phyloP scores from a whole-genome alignment of 805 yeast genomes.

The Kuraishia ogatae region DNA sequence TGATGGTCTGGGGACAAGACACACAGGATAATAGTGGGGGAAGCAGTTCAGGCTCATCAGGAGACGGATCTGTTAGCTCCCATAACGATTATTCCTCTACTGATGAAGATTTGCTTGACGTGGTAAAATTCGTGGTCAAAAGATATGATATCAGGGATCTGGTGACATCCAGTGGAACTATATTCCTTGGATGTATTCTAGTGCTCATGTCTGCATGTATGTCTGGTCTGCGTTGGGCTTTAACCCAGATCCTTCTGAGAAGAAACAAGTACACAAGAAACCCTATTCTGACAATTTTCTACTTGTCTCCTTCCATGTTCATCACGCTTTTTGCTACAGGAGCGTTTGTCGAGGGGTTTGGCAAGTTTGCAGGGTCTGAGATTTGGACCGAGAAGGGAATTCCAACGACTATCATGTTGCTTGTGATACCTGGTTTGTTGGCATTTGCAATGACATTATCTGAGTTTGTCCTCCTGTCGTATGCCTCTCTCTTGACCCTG shows the following conservation, averaged over 20 bases:
- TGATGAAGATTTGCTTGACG: conserved; percentile 6
- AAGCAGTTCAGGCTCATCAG: not conserved
- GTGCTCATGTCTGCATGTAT: conserved; percentile 74
- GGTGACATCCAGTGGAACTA: conserved; percentile 1
- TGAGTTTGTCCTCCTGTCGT: conserved; percentile 76
- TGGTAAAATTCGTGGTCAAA: conserved; percentile 5
- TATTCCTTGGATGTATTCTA: conserved; percentile 53
- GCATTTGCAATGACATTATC: conserved; percentile 87
- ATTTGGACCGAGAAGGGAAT: conserved; percentile 63
- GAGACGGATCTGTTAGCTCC: conserved; percentile 5
- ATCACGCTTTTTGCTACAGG: conserved; percentile 55
- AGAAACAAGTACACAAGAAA: conserved; percentile 51
- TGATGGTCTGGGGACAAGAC: conserved; percentile 68
- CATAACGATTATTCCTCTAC: conserved; percentile 5
- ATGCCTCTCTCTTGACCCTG: conserved; percentile 77
- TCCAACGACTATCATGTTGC: conserved; percentile 41
- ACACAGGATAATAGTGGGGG: conserved; percentile 7
- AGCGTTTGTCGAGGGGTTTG: conserved; percentile 58
- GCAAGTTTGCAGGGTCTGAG: conserved; percentile 37
- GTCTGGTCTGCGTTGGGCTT: conserved; percentile 92
- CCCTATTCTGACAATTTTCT: conserved; percentile 78
- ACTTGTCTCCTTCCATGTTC: conserved; percentile 81
- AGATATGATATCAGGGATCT: conserved; percentile 6
- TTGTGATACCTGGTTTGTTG: conserved; percentile 74
- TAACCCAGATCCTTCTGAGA: conserved; percentile 75